Base-by-base conservation (phyloP, 2,329 filamentous ascomycete species). In the Nothophaeocryptopus gaeumannii region DNA sequence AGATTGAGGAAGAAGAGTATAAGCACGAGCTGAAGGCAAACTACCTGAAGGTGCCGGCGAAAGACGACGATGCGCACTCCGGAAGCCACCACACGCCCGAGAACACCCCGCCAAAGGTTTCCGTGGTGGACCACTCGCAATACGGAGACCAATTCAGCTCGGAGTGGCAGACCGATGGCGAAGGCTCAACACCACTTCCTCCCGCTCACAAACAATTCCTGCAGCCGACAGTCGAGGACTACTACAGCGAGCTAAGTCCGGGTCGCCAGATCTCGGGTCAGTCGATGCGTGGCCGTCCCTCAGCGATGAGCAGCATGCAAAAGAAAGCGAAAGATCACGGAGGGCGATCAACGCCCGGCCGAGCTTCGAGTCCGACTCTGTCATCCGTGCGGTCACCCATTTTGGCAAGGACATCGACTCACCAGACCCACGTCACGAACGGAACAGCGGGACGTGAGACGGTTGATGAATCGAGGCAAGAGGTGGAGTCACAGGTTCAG, bases 171-270 rank as follows among this genome's bases (percentile, higher is more conserved):
- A 61, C 63, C 9, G 62, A 66, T 38, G 56, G 51, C 10, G 58
- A 58, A 13, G 54, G 52, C 8, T 62, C 59, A 8, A 62, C 63
- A 8, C 64, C 62, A 5, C 46, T 53, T n/a, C 61, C 59, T 11
- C 59, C 54, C 10, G 48, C 45, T 10, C 57, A 63, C 32, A 64
- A 60, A 44, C 55, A 62, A 10, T 60, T 65, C 29, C 50, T 64
- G 12, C 66, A 67, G 47, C 64, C 66, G 8, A 67, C 63, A 7
- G 65, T 66, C 3, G 66, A 67, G 47, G 66, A 67, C 37, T 67
- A 67, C 53, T 57, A 66, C 55, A 63, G 56, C 53, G 65, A 68
- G 39, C 55, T 67, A 13, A 62, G 62, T 11, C 63, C 64, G n/a
- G 61, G 56, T 8, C 60, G 55, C 20, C 51, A 53, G 10, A 30